Base-by-base conservation (phyloP, 331 rosid species). In the Pyracantha coccinea region DNA sequence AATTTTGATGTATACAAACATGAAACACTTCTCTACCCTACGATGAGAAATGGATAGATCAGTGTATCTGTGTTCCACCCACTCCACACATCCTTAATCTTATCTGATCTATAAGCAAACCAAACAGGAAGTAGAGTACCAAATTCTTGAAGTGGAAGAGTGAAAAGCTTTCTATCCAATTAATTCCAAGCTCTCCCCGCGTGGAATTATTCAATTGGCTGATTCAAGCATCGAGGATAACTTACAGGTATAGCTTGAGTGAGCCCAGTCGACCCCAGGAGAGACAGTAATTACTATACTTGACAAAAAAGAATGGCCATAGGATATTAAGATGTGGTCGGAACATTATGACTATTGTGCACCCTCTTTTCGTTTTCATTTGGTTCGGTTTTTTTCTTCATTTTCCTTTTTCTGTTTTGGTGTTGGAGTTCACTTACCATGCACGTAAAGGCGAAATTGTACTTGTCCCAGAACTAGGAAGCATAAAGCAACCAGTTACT, bases 401-500 rank as follows among this genome's bases (percentile, higher is more conserved):
- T 50, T 28, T 31, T 60, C 17, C 10, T 8, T 57, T 19, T 55
- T 33, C 1, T 6, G 1, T 16, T 20, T 21, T 23, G 35, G 50
- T 8, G 19, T 41, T 52, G 13, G 29, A 81, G 82, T 80, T 91
- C 78, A 87, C 95, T 94, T 90, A 77, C 85, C 92, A 90, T 88
- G 88, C 96, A 91, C 97, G 97, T 86, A 91, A 91, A 94, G 96
- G 80, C 73, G 63, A 70, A 73, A 38, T 55, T 70, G 78, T 66
- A 59, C 55, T 81, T 94, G 96, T 94, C 97, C 82, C 89, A 25
- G 13, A 8, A 79, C 77, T 76, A 70, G 99, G 99, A 84, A 82
- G 98, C 98, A 94, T 82, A 82, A 93, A 91, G 97, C 86, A 91
- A 88, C 85, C 83, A 58, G 17, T 13, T 73, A 61, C 79, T 60